Evolutionary conservation across 2,329 filamentous ascomycete genomes (phyloP).

Genomic region (Aspergillus pseudotamarii): DNA sequence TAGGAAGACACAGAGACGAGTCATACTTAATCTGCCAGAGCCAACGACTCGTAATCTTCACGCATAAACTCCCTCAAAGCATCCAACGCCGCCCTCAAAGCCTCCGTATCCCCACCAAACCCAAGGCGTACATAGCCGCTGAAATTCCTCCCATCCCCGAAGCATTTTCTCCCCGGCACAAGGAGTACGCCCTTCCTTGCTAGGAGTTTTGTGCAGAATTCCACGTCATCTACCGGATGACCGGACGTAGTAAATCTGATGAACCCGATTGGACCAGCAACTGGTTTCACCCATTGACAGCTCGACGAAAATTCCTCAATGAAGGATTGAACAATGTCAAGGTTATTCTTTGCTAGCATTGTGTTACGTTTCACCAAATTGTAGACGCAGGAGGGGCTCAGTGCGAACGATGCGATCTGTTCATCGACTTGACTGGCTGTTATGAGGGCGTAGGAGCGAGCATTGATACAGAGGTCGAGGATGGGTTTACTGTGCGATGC

Average conservation of each 20-base stretch:
- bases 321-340: slow-evolving; percentile 66
- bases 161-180: slow-evolving; percentile 71
- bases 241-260: slow-evolving; percentile 64
- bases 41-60: background rate
- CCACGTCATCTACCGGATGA: slow-evolving; percentile 66
- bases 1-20: background rate
- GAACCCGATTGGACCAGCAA: slow-evolving; percentile 81
- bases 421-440: slow-evolving; percentile 82
- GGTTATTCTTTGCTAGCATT: slow-evolving; percentile 67
- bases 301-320: slow-evolving; percentile 65
- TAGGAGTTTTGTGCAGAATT: slow-evolving; percentile 68
- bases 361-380: slow-evolving; percentile 66
- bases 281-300: slow-evolving; percentile 72
- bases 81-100: slow-evolving; percentile 66
- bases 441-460: slow-evolving; percentile 83
- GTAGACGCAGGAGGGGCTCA: slow-evolving; percentile 67
- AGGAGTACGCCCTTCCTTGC: slow-evolving; percentile 71
- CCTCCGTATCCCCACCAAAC: slow-evolving; percentile 69
- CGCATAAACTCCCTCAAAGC: slow-evolving; percentile 32
- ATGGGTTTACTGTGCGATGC: slow-evolving; percentile 66
- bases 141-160: slow-evolving; percentile 67
- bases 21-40: background rate
- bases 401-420: slow-evolving; percentile 72
- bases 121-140: slow-evolving; percentile 74
- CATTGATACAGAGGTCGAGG: slow-evolving; percentile 64